Conservation (phyloP, 371 early-diverging fungal genomes). For the Batkoa obscura region DNA sequence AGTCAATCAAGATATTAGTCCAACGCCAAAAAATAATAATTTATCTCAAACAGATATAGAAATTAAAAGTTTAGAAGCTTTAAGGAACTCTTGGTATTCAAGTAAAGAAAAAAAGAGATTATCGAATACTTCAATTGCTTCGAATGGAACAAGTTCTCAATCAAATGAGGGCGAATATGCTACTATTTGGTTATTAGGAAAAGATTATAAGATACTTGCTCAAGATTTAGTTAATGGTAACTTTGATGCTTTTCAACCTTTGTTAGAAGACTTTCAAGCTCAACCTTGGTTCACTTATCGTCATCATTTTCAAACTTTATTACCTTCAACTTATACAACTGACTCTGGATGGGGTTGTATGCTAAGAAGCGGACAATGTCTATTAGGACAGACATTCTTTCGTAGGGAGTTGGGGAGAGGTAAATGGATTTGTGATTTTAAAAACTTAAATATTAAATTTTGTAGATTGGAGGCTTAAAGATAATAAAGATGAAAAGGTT, state of each 20-base stretch:
- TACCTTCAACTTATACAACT: constrained; percentile 55
- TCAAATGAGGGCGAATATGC: background rate
- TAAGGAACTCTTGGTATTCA: no score
- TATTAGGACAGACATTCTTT: constrained; percentile 69
- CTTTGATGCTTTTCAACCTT: constrained; percentile 9
- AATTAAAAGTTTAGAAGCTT: no score
- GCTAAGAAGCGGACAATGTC: constrained; percentile 84
- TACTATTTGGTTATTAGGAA: constrained; percentile 8
- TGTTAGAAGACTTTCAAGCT: constrained; percentile 50
- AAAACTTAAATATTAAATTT: background rate
- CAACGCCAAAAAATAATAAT: no score
- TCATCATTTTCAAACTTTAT: constrained; percentile 61
- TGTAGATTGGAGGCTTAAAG: constrained; percentile 27
- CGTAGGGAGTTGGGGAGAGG: constrained; percentile 48
- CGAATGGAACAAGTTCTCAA: background rate
- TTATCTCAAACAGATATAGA: no score
- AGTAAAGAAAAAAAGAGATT: background rate
- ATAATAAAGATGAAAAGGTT: constrained; percentile 9
- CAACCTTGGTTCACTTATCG: constrained; percentile 88
- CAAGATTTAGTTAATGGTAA: constrained; percentile 1
- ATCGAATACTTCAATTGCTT: no score
- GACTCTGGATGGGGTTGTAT: constrained; percentile 96
- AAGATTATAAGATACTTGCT: background rate
- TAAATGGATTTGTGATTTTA: constrained; percentile 9
- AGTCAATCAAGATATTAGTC: no score